A percentile compares a stretch with the other conserved stretches of the same genome.
Conservation (phyloP, 2,329 filamentous ascomycete genomes). For the Nothopassalora personata region DNA sequence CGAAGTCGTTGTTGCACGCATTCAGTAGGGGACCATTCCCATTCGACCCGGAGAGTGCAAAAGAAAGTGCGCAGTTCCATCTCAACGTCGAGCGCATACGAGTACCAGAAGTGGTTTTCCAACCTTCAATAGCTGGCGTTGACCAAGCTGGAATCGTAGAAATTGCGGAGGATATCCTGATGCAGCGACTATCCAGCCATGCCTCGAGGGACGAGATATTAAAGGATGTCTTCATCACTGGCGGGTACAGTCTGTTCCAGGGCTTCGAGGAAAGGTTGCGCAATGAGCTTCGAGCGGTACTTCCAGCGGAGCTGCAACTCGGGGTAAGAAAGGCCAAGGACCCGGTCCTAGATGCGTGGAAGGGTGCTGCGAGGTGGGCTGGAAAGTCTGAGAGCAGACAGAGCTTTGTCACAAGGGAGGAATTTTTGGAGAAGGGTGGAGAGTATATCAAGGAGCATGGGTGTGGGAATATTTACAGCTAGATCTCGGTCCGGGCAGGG, state of each 20-base stretch:
- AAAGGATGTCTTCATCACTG: conserved; percentile 85
- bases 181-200: conserved; percentile 61
- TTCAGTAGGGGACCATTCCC: conserved; percentile 84
- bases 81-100: conserved; percentile 99
- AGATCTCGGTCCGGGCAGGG: too few relatives aligned
- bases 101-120: conserved; percentile 98
- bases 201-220: conserved; percentile 64
- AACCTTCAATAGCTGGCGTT: conserved; percentile 94
- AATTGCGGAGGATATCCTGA: conserved; percentile 84
- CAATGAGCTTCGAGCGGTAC: conserved; percentile 64
- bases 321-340: conserved; percentile 68
- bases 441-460: conserved; percentile 77
- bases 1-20: conserved; percentile 80
- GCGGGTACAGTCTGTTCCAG: conserved; percentile 82
- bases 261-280: conserved; percentile 80
- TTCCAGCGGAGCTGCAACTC: conserved; percentile 66
- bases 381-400: conserved; percentile 52
- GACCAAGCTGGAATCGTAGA: conserved; percentile 93
- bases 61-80: conserved; percentile 81
- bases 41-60: conserved; percentile 73
- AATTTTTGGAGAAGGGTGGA: conserved; percentile 85
- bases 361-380: conserved; percentile 83
- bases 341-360: conserved; percentile 84
- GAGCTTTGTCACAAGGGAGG: conserved; percentile 68
- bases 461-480: conserved; percentile 36